Conservation (phyloP, 352 stramenopile genomes). For the Phytophthora pseudosyringae region DNA sequence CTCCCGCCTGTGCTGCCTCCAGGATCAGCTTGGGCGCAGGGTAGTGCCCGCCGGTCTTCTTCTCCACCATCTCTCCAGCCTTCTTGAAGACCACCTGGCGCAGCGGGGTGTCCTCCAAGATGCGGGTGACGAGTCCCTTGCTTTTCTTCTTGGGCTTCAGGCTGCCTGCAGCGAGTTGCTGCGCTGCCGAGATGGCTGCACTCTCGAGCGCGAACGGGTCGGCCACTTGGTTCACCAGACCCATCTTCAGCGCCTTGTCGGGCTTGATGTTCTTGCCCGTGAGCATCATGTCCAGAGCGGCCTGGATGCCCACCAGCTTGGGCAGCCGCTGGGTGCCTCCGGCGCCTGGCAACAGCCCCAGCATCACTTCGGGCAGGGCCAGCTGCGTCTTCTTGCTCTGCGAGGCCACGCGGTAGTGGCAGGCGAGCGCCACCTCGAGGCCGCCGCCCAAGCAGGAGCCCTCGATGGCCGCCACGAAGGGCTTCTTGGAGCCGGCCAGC, state of each 20-base stretch:
- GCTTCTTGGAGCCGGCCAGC: slow-evolving; percentile 92
- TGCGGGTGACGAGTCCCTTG: slow-evolving; percentile 84
- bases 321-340: slow-evolving; percentile 98
- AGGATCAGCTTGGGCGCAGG: slow-evolving; percentile 96
- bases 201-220: slow-evolving; percentile 91
- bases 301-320: slow-evolving; percentile 92
- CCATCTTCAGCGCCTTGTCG: slow-evolving; percentile 97
- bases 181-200: slow-evolving; percentile 90
- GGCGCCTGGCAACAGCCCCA: slow-evolving; percentile 97
- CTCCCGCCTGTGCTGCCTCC: slow-evolving; percentile 85
- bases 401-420: slow-evolving; percentile 97
- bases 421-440: slow-evolving; percentile 97
- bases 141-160: slow-evolving; percentile 94
- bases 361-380: slow-evolving; percentile 96
- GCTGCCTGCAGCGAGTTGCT: slow-evolving; percentile 90
- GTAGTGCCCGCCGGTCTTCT: slow-evolving; percentile 98
- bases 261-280: slow-evolving; percentile 96
- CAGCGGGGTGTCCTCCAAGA: slow-evolving; percentile 95
- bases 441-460: slow-evolving; percentile 96
- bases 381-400: slow-evolving; percentile 96
- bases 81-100: slow-evolving; percentile 95
- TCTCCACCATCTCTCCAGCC: slow-evolving; percentile 95
- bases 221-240: slow-evolving; percentile 96
- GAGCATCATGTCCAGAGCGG: slow-evolving; percentile 97
- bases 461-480: slow-evolving; percentile 97